phyloP scores from a whole-genome alignment of 2,329 filamentous ascomycete genomes.

The Sporothrix curviconia region DNA sequence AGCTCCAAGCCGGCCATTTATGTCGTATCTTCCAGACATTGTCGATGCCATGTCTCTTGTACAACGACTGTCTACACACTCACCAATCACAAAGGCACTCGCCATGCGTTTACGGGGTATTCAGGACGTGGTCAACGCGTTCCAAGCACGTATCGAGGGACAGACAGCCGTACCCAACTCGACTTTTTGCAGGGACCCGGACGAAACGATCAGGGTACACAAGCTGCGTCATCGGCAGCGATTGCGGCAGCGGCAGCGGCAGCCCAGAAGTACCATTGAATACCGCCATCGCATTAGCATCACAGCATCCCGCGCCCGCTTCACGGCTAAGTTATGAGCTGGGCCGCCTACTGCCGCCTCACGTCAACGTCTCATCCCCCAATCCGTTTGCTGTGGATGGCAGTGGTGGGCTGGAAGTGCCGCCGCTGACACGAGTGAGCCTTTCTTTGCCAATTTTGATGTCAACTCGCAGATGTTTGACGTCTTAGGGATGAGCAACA shows the following conservation, averaged over 20 bases:
- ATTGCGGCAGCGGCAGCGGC: too few species aligned
- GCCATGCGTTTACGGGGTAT: background rate
- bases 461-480: slow-evolving; percentile 5
- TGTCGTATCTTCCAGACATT: background rate
- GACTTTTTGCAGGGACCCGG: too few species aligned
- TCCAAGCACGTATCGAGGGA: background rate
- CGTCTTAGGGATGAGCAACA: background rate
- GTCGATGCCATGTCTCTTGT: background rate
- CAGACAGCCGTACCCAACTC: background rate
- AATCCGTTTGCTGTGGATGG: background rate
- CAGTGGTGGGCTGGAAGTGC: background rate
- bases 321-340: too few species aligned
- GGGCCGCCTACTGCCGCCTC: too few species aligned
- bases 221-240: too few species aligned
- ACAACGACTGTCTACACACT: background rate
- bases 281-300: too few species aligned
- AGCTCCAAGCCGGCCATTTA: background rate
- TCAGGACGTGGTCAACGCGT: background rate
- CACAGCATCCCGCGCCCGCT: too few species aligned
- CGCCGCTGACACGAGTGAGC: background rate
- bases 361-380: too few species aligned
- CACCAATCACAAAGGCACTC: background rate
- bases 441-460: background rate
- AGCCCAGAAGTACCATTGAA: too few species aligned
- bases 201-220: too few species aligned